Conservation (phyloP, 2,329 filamentous ascomycete genomes). For the Fusarium sp. region DNA sequence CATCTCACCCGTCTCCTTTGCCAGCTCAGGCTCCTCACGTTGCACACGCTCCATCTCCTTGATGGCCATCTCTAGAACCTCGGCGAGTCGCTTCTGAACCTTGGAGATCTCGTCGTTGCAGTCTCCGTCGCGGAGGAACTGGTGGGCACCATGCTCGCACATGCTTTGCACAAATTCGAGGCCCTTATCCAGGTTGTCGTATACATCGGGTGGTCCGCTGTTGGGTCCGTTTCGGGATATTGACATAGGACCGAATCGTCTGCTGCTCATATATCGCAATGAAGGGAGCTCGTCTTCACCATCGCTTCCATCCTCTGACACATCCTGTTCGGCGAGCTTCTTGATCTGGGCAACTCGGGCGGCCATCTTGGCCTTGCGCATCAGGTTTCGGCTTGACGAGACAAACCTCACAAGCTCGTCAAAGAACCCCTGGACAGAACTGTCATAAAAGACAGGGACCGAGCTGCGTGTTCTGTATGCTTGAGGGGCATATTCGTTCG, state of each 20-base stretch:
- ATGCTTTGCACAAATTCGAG: conserved; percentile 83
- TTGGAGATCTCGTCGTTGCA: conserved; percentile 80
- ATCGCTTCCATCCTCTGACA: conserved; percentile 60
- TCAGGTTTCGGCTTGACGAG: conserved; percentile 81
- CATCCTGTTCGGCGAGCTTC: conserved; percentile 68
- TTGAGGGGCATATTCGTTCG: conserved; percentile 57
- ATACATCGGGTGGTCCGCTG: conserved; percentile 59
- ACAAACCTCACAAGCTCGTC: conserved; percentile 86
- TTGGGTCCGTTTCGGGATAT: conserved; percentile 40
- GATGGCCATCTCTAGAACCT: conserved; percentile 70
- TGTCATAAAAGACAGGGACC: conserved; percentile 93
- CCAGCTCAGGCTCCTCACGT: conserved; percentile 61
- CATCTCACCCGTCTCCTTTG: conserved; percentile 51
- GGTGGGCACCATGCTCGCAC: conserved; percentile 88
- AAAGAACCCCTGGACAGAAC: conserved; percentile 83
- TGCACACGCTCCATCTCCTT: conserved; percentile 68
- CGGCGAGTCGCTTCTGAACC: conserved; percentile 72
- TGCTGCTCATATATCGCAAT: conserved; percentile 53
- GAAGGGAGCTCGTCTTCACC: conserved; percentile 54
- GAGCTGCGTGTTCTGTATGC: conserved; percentile 78
- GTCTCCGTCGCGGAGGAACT: conserved; percentile 88
- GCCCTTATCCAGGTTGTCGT: conserved; percentile 80
- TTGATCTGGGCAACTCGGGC: conserved; percentile 76
- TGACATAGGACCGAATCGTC: conserved; percentile 47
- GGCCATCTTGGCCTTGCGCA: conserved; percentile 89